A percentile compares a stretch with the other conserved stretches of the same genome.
Conservation (phyloP, 108 stramenopile genomes). For the Fistulifera pelliculosa region DNA sequence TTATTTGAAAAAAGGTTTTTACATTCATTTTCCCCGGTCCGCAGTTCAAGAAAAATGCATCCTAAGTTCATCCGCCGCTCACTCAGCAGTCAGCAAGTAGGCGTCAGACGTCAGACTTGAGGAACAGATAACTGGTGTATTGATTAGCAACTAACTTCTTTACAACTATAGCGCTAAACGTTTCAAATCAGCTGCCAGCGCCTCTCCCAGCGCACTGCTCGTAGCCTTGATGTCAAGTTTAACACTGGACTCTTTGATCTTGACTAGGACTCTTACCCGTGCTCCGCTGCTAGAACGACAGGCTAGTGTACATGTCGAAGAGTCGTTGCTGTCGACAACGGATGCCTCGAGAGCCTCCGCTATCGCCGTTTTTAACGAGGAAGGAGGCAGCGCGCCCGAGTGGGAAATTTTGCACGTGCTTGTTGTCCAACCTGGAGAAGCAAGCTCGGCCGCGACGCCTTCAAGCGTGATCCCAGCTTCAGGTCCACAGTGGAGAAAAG, state of each 20-base stretch:
- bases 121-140: too few species aligned
- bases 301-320: slow-evolving; percentile 30
- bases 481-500: slow-evolving; percentile 22
- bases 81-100: too few species aligned
- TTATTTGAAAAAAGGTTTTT: too few species aligned
- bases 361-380: slow-evolving; percentile 15
- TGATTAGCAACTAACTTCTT: too few species aligned
- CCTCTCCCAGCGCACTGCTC: slow-evolving; percentile 22
- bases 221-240: slow-evolving; percentile 45
- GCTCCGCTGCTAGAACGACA: slow-evolving; percentile 18
- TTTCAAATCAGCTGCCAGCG: slow-evolving; percentile 34
- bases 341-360: slow-evolving; percentile 19
- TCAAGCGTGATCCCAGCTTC: slow-evolving; percentile 25
- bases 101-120: too few species aligned
- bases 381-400: not conserved
- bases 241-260: slow-evolving; percentile 23
- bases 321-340: slow-evolving; percentile 14
- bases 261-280: slow-evolving; percentile 29
- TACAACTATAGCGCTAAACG: not conserved
- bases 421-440: slow-evolving; percentile 22
- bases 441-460: slow-evolving; percentile 20
- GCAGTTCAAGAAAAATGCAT: too few species aligned
- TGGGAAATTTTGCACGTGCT: slow-evolving; percentile 20
- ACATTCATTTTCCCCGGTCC: too few species aligned
- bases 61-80: too few species aligned